Conservation (phyloP, 371 early-diverging fungal species). For the Mortierella sp. region DNA sequence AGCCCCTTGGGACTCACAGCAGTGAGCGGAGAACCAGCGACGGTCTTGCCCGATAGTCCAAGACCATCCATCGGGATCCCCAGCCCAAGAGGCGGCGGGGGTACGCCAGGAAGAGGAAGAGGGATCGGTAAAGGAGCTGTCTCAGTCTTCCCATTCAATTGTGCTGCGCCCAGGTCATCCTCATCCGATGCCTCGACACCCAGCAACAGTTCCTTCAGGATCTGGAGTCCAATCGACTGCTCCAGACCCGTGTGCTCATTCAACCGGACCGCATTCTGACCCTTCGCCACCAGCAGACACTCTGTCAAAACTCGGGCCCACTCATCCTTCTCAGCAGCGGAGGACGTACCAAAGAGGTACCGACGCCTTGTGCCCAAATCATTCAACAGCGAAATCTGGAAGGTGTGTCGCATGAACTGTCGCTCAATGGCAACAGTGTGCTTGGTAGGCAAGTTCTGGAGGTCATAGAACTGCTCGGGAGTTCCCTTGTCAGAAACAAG, state of each 20-base stretch:
- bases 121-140: slow-evolving; percentile 11
- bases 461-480: slow-evolving; percentile 67
- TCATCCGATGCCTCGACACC: slow-evolving; percentile 63
- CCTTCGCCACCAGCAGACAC: slow-evolving; percentile 41
- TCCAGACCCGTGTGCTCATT: slow-evolving; percentile 55
- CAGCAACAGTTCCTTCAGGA: slow-evolving; percentile 67
- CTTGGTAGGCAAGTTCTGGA: slow-evolving; percentile 67
- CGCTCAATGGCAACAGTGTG: slow-evolving; percentile 76
- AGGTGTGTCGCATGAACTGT: slow-evolving; percentile 77
- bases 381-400: slow-evolving; percentile 71
- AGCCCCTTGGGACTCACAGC: background rate
- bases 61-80: slow-evolving; percentile 38
- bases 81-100: slow-evolving; percentile 28
- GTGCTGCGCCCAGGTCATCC: slow-evolving; percentile 44
- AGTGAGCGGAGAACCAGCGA: slow-evolving; percentile 3
- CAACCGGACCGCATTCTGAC: slow-evolving; percentile 48
- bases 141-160: slow-evolving; percentile 21
- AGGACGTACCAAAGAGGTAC: slow-evolving; percentile 71
- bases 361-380: slow-evolving; percentile 63
- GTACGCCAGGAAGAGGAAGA: slow-evolving; percentile 4
- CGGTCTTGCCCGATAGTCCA: background rate
- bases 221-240: slow-evolving; percentile 65
- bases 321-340: slow-evolving; percentile 61
- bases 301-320: slow-evolving; percentile 59
- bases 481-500: slow-evolving; percentile 53